phyloP scores from a whole-genome alignment of 148 eudicot genomes.

The Diospyros kaki region DNA sequence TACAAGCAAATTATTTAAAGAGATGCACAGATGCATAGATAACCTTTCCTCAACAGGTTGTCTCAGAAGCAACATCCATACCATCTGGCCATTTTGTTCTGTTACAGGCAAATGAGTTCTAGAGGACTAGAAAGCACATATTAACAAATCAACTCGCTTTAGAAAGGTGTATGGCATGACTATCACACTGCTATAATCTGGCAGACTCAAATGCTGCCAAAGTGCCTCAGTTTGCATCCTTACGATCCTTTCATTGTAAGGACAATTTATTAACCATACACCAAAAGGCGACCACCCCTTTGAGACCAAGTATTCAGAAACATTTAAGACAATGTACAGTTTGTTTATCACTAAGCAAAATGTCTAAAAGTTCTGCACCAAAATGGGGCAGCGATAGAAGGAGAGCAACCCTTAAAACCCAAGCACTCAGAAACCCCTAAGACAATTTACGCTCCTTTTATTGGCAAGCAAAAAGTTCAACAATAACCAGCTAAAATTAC shows the following conservation, averaged over 20 bases:
- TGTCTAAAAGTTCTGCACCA: too few relatives aligned
- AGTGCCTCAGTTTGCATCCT: background rate
- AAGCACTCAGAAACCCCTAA: too few relatives aligned
- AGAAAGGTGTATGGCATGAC: background rate
- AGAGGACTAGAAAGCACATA: background rate
- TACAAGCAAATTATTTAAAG: background rate
- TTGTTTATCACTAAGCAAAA: too few relatives aligned
- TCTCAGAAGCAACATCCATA: background rate
- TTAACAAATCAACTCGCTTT: background rate
- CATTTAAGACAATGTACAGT: too few relatives aligned
- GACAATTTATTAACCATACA: too few relatives aligned
- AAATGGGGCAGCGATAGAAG: too few relatives aligned
- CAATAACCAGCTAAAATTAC: too few relatives aligned
- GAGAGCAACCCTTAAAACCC: too few relatives aligned
- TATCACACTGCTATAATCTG: background rate
- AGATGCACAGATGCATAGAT: background rate
- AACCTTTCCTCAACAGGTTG: too few relatives aligned
- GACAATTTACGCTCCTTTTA: too few relatives aligned
- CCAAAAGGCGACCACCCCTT: background rate
- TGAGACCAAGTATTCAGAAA: background rate
- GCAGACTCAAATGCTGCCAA: background rate
- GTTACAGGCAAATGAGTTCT: background rate
- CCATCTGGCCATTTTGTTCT: slow-evolving; percentile 2
- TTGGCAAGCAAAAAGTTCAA: too few relatives aligned
- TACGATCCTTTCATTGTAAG: too few relatives aligned